A percentile compares a stretch with the other conserved stretches of the same genome.
Conservation (phyloP, 2,329 filamentous ascomycete species). For the Trichoderma polysporum region DNA sequence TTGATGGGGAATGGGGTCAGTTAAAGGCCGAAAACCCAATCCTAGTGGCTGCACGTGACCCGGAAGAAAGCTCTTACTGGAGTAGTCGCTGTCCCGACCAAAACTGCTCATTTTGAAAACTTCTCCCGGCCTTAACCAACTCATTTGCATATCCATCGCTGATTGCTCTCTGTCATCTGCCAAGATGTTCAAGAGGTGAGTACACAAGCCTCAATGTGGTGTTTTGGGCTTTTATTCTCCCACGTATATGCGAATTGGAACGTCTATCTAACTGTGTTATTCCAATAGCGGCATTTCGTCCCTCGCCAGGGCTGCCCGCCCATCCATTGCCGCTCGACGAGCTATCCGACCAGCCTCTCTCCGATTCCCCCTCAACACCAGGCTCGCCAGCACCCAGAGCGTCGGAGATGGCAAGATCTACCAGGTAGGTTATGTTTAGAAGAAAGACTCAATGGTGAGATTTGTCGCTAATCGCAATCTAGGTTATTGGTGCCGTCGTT, state of each 20-base stretch:
- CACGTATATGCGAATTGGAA: slow-evolving; percentile 44
- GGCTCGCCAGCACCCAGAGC: slow-evolving; percentile 59
- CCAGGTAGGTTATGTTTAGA: slow-evolving; percentile 51
- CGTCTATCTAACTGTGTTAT: slow-evolving; percentile 45
- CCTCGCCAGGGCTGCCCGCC: slow-evolving; percentile 62
- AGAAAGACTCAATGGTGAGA: slow-evolving; percentile 7
- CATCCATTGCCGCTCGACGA: slow-evolving; percentile 59
- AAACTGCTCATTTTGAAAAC: slow-evolving; percentile 51
- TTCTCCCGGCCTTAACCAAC: slow-evolving; percentile 51
- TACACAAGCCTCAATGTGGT: slow-evolving; percentile 35
- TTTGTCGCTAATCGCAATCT: slow-evolving; percentile 55
- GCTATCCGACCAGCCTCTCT: slow-evolving; percentile 56
- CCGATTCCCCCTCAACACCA: slow-evolving; percentile 55
- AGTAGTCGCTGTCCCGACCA: slow-evolving; percentile 44
- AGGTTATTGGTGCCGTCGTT: slow-evolving; percentile 98
- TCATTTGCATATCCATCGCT: slow-evolving; percentile 58
- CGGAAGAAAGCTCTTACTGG: slow-evolving; percentile 45
- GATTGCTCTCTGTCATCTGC: slow-evolving; percentile 66
- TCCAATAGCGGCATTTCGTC: slow-evolving; percentile 63
- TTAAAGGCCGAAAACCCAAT: neutral
- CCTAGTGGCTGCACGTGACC: slow-evolving; percentile 38
- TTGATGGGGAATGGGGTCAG: slow-evolving; percentile 5
- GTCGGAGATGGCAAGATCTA: slow-evolving; percentile 67
- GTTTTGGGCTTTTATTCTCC: slow-evolving; percentile 30
- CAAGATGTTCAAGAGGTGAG: slow-evolving; percentile 84